These are phyloP conservation scores for Tylopilus subfusipes DNA, from an alignment of 768 basidiomycete species.

Conservation along the genomic window DNA sequence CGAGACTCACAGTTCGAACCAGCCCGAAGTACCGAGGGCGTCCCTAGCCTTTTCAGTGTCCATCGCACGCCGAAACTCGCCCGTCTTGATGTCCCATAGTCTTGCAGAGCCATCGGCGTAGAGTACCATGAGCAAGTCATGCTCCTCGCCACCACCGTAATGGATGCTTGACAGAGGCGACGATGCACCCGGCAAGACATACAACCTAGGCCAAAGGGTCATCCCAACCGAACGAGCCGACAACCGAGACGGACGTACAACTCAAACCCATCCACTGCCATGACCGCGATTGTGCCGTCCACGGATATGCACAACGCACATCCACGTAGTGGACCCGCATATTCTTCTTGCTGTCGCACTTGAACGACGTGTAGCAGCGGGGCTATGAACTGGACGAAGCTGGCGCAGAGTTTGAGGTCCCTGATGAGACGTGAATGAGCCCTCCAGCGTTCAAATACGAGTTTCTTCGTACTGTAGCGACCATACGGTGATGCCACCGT, in stretches of 20 bases:
- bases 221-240: not conserved
- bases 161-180: constrained; percentile 62
- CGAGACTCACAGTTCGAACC: constrained; percentile 62
- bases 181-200: constrained; percentile 78
- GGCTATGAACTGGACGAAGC: constrained; percentile 70
- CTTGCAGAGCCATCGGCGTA: constrained; percentile 77
- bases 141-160: constrained; percentile 44
- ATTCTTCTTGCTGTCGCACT: constrained; percentile 44
- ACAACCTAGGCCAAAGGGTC: constrained; percentile 47
- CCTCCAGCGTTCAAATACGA: not conserved
- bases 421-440: constrained; percentile 34
- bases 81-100: constrained; percentile 81
- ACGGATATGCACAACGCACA: constrained; percentile 68
- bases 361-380: constrained; percentile 59
- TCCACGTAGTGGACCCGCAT: constrained; percentile 55
- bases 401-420: constrained; percentile 59
- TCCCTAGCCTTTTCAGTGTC: constrained; percentile 72
- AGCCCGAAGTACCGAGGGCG: constrained; percentile 64
- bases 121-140: constrained; percentile 67
- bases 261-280: constrained; percentile 69
- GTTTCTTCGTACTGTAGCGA: constrained; percentile 47
- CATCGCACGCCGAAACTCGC: constrained; percentile 86
- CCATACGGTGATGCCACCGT: constrained; percentile 79
- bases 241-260: constrained; percentile 52
- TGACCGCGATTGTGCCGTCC: constrained; percentile 82